These are phyloP conservation scores for Aristolochia fimbriata DNA, from an alignment of 164 flowering plant genomes.

Conservation along the genomic window DNA sequence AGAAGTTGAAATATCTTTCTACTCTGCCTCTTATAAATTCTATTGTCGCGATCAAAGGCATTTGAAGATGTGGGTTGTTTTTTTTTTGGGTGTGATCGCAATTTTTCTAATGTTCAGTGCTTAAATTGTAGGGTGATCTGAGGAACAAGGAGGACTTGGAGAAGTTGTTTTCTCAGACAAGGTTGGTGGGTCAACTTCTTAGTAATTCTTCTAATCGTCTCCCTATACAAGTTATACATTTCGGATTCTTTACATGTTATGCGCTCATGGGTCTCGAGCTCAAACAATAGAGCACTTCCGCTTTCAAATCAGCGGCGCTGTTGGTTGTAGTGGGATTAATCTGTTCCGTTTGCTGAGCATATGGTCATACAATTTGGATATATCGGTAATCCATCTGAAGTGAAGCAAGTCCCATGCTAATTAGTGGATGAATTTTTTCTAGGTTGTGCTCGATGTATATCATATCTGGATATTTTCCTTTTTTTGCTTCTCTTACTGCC, in stretches of 20 bases:
- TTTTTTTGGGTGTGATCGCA: not conserved
- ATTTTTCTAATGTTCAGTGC: not conserved
- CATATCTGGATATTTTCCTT: not conserved
- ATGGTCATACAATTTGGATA: not conserved
- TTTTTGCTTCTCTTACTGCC: not conserved
- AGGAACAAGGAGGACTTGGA: slow-evolving; percentile 79
- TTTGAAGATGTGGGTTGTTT: not conserved
- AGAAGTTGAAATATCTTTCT: not conserved
- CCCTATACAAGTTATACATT: not conserved
- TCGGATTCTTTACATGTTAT: not conserved
- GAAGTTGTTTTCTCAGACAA: slow-evolving; percentile 49
- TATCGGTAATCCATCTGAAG: not conserved
- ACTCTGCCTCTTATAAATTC: not conserved
- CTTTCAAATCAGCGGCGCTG: not conserved
- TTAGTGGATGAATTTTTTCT: not conserved
- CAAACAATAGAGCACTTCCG: not conserved
- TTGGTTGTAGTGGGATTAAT: not conserved
- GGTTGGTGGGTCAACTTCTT: slow-evolving; percentile 18
- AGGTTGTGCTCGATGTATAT: not conserved
- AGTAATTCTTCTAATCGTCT: not conserved
- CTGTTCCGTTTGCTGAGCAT: not conserved
- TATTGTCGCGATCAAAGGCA: not conserved
- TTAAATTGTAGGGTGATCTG: slow-evolving; percentile 52
- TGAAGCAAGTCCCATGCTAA: not conserved
- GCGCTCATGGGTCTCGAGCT: not conserved